These are phyloP conservation scores for Pichia sp. DNA, from an alignment of 1,139 yeast species.

Conservation along the genomic window DNA sequence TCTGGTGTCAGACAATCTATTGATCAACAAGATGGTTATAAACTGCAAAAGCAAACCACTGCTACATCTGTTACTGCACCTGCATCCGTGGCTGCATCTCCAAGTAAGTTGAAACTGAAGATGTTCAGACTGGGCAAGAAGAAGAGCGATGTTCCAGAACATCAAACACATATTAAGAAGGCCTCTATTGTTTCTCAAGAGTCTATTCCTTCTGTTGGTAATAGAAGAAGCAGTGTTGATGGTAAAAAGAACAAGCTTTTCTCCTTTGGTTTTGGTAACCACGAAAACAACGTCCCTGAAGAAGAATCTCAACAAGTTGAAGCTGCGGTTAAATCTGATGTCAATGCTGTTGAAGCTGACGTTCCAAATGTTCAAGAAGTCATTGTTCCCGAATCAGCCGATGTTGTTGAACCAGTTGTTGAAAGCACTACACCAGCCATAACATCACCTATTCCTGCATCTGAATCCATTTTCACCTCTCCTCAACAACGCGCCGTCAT, in stretches of 20 bases:
- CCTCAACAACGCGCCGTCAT: too few relatives aligned
- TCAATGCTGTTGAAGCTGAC: not conserved
- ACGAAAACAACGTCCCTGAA: too few relatives aligned
- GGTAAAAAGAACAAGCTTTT: conserved; percentile 7
- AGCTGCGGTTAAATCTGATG: too few relatives aligned
- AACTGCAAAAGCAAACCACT: not conserved
- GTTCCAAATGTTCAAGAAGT: not conserved
- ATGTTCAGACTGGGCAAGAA: conserved; percentile 11
- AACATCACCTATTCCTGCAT: not conserved
- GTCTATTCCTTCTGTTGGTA: not conserved
- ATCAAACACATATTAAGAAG: conserved; percentile 8
- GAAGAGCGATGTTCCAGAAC: conserved; percentile 1
- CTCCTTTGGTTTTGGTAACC: conserved; percentile 8
- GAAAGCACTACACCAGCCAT: not conserved
- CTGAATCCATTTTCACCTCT: not conserved
- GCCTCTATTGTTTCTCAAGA: conserved; percentile 12
- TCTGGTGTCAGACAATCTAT: too few relatives aligned
- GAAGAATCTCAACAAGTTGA: too few relatives aligned
- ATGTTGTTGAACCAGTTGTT: not conserved
- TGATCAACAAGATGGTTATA: not conserved
- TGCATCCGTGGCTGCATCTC: not conserved
- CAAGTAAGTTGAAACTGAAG: conserved; percentile 6
- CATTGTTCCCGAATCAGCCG: not conserved
- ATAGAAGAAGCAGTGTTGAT: not conserved
- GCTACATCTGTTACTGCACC: not conserved